Conservation (phyloP, 192 early-diverging fungal genomes). For the Coemansia sp. region DNA sequence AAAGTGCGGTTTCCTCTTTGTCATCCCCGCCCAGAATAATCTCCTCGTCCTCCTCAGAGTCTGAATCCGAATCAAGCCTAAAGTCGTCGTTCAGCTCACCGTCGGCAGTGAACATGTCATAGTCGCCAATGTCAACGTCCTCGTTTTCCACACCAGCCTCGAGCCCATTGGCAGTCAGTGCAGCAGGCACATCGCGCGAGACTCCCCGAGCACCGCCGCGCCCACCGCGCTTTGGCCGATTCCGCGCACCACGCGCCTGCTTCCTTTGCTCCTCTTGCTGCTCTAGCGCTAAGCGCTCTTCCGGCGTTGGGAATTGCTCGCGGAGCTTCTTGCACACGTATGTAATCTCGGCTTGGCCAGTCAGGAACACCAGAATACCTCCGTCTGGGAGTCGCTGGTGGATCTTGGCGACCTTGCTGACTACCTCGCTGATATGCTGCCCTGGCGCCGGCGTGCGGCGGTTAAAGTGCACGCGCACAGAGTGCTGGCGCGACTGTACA, state of each 20-base stretch:
- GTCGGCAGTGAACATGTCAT: conserved; percentile 19
- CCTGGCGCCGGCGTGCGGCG: conserved; percentile 77
- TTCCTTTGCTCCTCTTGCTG: conserved; percentile 19
- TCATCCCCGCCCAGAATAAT: conserved; percentile 61
- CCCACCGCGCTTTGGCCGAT: neutral
- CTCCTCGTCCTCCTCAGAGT: conserved; percentile 64
- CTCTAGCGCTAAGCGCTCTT: conserved; percentile 36
- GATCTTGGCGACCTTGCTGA: conserved; percentile 92
- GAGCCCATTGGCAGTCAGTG: conserved; percentile 43
- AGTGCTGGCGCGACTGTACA: conserved; percentile 90
- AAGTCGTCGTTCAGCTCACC: conserved; percentile 60
- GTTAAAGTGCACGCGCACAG: conserved; percentile 90
- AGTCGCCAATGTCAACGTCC: conserved; percentile 56
- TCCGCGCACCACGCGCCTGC: neutral
- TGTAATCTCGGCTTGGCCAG: conserved; percentile 93
- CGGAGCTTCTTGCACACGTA: conserved; percentile 75
- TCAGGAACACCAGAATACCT: conserved; percentile 93
- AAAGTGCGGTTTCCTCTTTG: conserved; percentile 62
- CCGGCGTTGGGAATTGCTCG: conserved; percentile 64
- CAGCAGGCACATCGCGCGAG: neutral
- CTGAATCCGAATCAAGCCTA: conserved; percentile 55
- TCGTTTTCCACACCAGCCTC: conserved; percentile 56
- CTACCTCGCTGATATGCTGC: conserved; percentile 86
- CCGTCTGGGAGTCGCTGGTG: conserved; percentile 90
- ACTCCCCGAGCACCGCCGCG: neutral